Percentiles rank a stretch among this genome's conserved stretches.
Conservation (phyloP, 148 eudicot genomes). For the Silene latifolia region DNA sequence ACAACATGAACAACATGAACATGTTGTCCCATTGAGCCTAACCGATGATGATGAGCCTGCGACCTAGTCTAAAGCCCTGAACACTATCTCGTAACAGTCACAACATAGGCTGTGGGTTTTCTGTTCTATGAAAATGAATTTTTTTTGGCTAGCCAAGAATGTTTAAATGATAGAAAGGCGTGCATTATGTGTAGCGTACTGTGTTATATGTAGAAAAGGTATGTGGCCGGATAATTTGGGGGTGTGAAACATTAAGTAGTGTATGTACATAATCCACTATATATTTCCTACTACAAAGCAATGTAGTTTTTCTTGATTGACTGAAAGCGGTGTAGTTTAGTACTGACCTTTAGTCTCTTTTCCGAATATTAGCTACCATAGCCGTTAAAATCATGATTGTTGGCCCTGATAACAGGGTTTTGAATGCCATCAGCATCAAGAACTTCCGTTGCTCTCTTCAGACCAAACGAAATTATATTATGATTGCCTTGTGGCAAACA, state of each 20-base stretch:
- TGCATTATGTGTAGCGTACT: neutral
- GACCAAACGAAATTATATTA: too few species aligned
- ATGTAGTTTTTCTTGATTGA: neutral
- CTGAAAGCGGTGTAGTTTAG: too few species aligned
- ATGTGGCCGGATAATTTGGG: neutral
- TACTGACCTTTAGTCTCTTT: too few species aligned
- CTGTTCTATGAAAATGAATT: neutral
- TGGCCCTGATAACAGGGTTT: too few species aligned
- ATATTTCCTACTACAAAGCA: neutral
- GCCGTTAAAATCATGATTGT: too few species aligned
- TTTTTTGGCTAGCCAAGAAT: too few species aligned
- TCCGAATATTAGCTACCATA: too few species aligned
- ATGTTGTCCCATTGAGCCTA: neutral
- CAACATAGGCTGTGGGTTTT: neutral
- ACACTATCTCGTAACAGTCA: neutral
- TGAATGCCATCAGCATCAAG: too few species aligned
- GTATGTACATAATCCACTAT: neutral
- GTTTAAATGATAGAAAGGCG: too few species aligned
- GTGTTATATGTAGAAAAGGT: neutral
- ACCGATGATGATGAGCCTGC: constrained; percentile 11
- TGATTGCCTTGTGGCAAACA: too few species aligned
- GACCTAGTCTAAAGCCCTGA: neutral
- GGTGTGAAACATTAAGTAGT: neutral
- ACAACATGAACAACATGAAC: neutral
- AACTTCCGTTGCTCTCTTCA: too few species aligned